Percentiles rank a stretch among this genome's conserved stretches.
Evolutionary conservation across 768 basidiomycete genomes (phyloP).

Genomic region (Tulasnella sp.): DNA sequence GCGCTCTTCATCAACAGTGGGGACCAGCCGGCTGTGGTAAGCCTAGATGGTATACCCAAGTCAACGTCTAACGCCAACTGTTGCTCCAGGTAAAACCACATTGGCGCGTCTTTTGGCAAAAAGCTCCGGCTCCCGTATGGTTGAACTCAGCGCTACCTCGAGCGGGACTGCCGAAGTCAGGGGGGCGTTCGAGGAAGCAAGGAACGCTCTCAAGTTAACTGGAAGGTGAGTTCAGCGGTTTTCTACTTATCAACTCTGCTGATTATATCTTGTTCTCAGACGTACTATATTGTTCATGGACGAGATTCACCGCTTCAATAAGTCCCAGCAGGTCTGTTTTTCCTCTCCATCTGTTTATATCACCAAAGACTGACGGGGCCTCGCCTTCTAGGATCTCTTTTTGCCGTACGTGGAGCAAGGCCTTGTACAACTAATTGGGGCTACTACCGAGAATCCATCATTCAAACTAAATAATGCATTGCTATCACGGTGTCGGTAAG

Average conservation of each 20-base stretch:
- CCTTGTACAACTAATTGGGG: conserved; percentile 65
- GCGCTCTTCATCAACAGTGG: conserved; percentile 33
- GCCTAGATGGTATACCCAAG: background rate
- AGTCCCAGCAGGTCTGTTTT: conserved; percentile 47
- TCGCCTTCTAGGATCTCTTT: conserved; percentile 51
- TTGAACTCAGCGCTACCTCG: conserved; percentile 67
- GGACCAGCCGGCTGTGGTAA: conserved; percentile 48
- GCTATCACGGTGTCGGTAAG: conserved; percentile 65
- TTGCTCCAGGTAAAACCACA: conserved; percentile 55
- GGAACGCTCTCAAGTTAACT: conserved; percentile 48
- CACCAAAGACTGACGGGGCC: background rate
- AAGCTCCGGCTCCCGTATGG: conserved; percentile 49
- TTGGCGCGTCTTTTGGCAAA: conserved; percentile 60
- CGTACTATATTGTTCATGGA: conserved; percentile 71
- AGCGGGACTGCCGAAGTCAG: conserved; percentile 61
- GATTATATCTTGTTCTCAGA: conserved; percentile 33
- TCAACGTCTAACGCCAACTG: too few relatives aligned
- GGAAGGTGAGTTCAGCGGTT: conserved; percentile 40
- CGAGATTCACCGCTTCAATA: conserved; percentile 75
- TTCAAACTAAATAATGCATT: conserved; percentile 69
- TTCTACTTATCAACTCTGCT: too few relatives aligned
- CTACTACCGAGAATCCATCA: conserved; percentile 84
- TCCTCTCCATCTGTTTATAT: background rate
- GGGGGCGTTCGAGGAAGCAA: conserved; percentile 67
- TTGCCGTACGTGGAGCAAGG: conserved; percentile 75